These are phyloP conservation scores for Metarhizium anisopliae DNA, from an alignment of 2,329 filamentous ascomycete species.

Conservation along the genomic window DNA sequence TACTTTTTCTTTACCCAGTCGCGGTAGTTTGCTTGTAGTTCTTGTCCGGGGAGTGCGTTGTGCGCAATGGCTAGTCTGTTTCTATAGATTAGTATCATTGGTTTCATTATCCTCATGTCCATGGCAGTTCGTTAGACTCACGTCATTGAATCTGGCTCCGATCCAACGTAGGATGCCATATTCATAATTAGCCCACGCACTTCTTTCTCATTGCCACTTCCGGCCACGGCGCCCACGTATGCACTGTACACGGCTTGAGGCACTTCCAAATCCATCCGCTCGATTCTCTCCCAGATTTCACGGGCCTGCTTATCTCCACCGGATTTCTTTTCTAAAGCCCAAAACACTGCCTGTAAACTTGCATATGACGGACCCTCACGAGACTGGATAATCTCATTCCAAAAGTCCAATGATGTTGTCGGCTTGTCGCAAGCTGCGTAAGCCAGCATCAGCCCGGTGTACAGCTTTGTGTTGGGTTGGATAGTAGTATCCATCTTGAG, in stretches of 20 bases:
- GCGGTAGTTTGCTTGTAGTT: constrained; percentile 61
- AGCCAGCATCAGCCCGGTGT: constrained; percentile 81
- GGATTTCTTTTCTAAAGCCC: constrained; percentile 58
- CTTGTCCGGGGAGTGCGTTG: constrained; percentile 59
- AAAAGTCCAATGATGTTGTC: constrained; percentile 64
- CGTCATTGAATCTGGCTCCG: constrained; percentile 61
- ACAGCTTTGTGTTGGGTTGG: constrained; percentile 64
- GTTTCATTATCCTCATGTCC: neutral
- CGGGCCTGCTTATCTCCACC: constrained; percentile 51
- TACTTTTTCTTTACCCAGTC: constrained; percentile 64
- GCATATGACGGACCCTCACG: constrained; percentile 79
- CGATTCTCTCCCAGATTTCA: constrained; percentile 62
- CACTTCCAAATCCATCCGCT: constrained; percentile 68
- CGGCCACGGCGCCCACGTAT: constrained; percentile 69
- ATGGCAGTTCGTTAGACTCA: constrained; percentile 36
- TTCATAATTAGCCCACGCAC: constrained; percentile 56
- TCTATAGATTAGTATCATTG: neutral
- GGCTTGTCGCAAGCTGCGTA: constrained; percentile 63
- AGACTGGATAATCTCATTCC: constrained; percentile 73
- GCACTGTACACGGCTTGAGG: constrained; percentile 64
- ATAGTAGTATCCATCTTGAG: constrained; percentile 84
- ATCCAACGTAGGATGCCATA: constrained; percentile 58
- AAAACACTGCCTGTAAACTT: constrained; percentile 73
- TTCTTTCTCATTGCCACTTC: constrained; percentile 61
- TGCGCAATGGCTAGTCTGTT: constrained; percentile 66